Base-by-base conservation (phyloP, 2,329 filamentous ascomycete species). In the Paecilomyces dactylethromorphus region DNA sequence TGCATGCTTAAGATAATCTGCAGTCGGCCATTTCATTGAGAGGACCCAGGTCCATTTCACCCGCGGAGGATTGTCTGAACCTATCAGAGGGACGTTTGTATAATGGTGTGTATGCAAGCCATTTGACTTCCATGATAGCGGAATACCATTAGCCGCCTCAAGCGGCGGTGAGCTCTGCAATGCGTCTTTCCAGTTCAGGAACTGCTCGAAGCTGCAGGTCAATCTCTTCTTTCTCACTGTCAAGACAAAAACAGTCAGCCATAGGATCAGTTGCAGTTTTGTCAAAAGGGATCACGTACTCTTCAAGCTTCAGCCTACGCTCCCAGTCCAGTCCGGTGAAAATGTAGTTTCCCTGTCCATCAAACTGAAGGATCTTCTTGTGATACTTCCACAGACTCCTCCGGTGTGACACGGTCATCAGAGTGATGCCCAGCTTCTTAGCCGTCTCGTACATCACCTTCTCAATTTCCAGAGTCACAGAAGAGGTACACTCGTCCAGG, bases 371-470 rank as follows among this genome's bases (percentile, higher is more conserved):
- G 61, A 99, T 97, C 75, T 88, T 89, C 65, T 86, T 89, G 74
- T 99, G 94, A 74, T 99, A 97, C 74, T 94, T 92, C 94, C 94
- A 99, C 66, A 99, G 76, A 77, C 91, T 96, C 62, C 92, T 81
- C 8, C 94, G 82, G 74, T 99, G 94, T 64, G 87, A 92, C 24
- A 99, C 94, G 0, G 94, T 99, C 91, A 99, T 97, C 63, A 99
- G 82, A 0, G 94, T 97, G 67, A 97, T 94, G 3, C 91, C 92
- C 18, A 97, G 78, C 18, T 84, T 82, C 81, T 99, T 97, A 55
- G 94, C 94, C 58, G 91, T 92, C 67, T 97, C 93, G 74, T 99
- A 99, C 92, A 99, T 97, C 71, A 91, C 84, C 71, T 91, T 89
- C 71, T 99, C 94, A 61, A 92, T 92, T 66, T 97, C 93, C 29